Evolutionary conservation across 257 asterid genomes (phyloP), one percentile per base, ranked within the genome.

Genomic region (Nicotiana obtusifolia): DNA sequence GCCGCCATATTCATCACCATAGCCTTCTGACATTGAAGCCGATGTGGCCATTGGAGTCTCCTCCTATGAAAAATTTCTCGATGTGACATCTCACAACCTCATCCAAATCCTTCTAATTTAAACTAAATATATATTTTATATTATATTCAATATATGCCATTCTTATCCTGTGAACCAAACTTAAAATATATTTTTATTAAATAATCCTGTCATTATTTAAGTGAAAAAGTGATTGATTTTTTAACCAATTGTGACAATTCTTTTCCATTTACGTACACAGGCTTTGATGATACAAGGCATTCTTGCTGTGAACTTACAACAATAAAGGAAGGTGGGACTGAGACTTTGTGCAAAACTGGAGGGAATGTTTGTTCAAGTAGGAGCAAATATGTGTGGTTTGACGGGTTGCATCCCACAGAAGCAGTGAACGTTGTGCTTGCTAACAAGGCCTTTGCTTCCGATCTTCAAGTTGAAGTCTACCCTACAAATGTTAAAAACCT

Each of bases 351-450:
- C 91, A 89, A 84, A 81, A 82, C 80, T 56, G 95, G 87, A 49
- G 97, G 95, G 3, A 64, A 87, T 9, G 59, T 84, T 61, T 92
- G 98, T 66, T 28, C 49, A 1, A 85, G 84, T 47, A 90, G 97
- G 73, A 82, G 82, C 5, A 82, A 80, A 4, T 85, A 85, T 64
- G 92, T 92, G 2, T 93, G 33, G 76, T 93, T 93, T 77, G 97
- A 92, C 82, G 97, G 95, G 3, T 81, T 90, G 80, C 97, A 93
- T 88, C 92, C 94, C 47, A 93, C 98, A 5, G 88, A 91, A 84
- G 95, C 97, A 62, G 95, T 90, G 11, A 92, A 93, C 59, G 60
- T 13, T 16, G 83, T 87, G 71, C 82, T 93, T 13, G 97, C 92
- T 19, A 81, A 78, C 6, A 92, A 90, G 88, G 98, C 97, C 71